Conservation (phyloP, 2,329 filamentous ascomycete species). For the Fusarium sp. region DNA sequence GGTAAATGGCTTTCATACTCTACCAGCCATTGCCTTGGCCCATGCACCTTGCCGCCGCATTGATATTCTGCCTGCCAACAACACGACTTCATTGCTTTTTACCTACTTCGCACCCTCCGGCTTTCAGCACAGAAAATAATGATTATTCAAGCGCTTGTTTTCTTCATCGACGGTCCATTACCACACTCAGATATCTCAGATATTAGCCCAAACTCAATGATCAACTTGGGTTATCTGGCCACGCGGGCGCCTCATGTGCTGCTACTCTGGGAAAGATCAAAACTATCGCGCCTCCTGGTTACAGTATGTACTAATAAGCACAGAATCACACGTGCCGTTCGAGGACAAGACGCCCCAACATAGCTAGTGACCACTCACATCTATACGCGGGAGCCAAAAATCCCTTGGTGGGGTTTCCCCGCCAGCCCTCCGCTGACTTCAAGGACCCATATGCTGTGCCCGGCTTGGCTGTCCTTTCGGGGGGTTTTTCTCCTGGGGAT, state of each 20-base stretch:
- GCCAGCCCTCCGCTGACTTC: slow-evolving; percentile 17
- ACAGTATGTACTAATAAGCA: not conserved
- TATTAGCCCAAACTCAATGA: slow-evolving; percentile 7
- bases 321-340: slow-evolving; percentile 1
- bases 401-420: slow-evolving; percentile 13
- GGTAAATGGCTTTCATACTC: not conserved
- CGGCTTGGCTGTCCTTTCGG: slow-evolving; percentile 17
- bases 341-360: not conserved
- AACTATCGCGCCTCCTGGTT: slow-evolving; percentile 17
- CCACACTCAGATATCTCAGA: not conserved
- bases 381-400: slow-evolving; percentile 4
- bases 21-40: not conserved
- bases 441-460: slow-evolving; percentile 18
- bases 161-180: not conserved
- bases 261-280: not conserved
- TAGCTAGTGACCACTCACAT: not conserved
- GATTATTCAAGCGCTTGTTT: not conserved
- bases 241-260: slow-evolving; percentile 10
- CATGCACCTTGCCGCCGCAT: slow-evolving; percentile 19
- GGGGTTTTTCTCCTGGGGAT: slow-evolving; percentile 26
- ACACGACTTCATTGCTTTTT: slow-evolving; percentile 12
- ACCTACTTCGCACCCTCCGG: slow-evolving; percentile 3
- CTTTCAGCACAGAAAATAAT: not conserved
- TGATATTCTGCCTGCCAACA: not conserved
- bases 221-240: slow-evolving; percentile 3